Conservation (phyloP, 805 yeast species). For the Metschnikowia gruessii region DNA sequence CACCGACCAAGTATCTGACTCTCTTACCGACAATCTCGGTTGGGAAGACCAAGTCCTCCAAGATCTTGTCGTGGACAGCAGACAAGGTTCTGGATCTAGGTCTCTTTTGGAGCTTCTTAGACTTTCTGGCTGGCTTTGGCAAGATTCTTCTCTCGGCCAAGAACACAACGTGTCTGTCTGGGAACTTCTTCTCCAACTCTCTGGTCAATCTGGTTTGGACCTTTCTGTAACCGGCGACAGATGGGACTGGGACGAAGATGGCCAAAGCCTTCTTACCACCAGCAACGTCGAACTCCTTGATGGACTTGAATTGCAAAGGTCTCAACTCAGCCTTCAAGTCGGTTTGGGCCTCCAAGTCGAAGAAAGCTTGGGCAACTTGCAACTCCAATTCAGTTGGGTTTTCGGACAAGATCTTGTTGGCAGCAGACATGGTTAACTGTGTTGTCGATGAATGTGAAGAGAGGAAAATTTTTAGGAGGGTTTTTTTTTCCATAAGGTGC, state of each 20-base stretch:
- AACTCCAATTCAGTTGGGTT: slow-evolving; percentile 98
- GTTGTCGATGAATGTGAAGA: slow-evolving; percentile 17
- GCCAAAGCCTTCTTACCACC: slow-evolving; percentile 99
- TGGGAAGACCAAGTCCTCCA: slow-evolving; percentile 99
- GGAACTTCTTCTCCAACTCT: slow-evolving; percentile 99
- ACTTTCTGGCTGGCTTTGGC: slow-evolving; percentile 97
- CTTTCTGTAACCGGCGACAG: slow-evolving; percentile 89
- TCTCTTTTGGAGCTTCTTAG: slow-evolving; percentile 96
- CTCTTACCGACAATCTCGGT: slow-evolving; percentile 99
- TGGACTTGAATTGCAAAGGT: slow-evolving; percentile 97
- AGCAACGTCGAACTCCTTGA: slow-evolving; percentile 95
- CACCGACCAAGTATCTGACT: slow-evolving; percentile 98
- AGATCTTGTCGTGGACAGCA: slow-evolving; percentile 97
- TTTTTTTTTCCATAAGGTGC: slow-evolving; percentile 13
- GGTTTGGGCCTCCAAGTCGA: slow-evolving; percentile 94
- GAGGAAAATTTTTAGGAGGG: slow-evolving; percentile 16
- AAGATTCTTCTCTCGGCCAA: slow-evolving; percentile 99
- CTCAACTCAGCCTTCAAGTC: slow-evolving; percentile 98
- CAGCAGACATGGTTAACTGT: slow-evolving; percentile 79
- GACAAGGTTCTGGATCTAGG: slow-evolving; percentile 99
- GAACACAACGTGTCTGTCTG: slow-evolving; percentile 99
- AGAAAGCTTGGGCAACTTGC: slow-evolving; percentile 98
- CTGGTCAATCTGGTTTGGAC: slow-evolving; percentile 97
- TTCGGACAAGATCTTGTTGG: slow-evolving; percentile 90
- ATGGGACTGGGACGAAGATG: slow-evolving; percentile 97